Conservation (phyloP, 495 filamentous ascomycete genomes). For the Penicillium subrubescens region DNA sequence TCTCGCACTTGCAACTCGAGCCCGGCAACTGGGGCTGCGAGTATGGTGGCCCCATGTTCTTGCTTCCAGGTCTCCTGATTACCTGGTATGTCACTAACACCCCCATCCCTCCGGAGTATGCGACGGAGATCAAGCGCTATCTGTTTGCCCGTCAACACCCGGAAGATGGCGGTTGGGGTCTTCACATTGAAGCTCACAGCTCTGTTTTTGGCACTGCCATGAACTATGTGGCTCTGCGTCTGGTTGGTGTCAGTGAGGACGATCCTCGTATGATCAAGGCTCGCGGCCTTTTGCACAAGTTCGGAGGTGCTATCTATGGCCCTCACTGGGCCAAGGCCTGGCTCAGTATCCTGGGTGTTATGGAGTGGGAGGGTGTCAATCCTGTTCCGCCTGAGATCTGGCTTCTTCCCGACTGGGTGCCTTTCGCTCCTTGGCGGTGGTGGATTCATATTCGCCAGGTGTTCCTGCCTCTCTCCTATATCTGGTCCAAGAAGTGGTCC, state of each 20-base stretch:
- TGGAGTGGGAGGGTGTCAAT: constrained; percentile 90
- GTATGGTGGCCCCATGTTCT: constrained; percentile 89
- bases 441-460: constrained; percentile 98
- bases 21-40: constrained; percentile 96
- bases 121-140: constrained; percentile 91
- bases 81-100: constrained; percentile 92
- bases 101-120: constrained; percentile 76
- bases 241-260: constrained; percentile 88
- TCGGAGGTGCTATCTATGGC: constrained; percentile 81
- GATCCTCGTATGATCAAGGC: constrained; percentile 87
- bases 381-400: constrained; percentile 92
- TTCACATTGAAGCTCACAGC: constrained; percentile 95
- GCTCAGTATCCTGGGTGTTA: constrained; percentile 80
- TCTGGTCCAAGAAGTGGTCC: constrained; percentile 78
- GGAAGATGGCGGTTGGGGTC: constrained; percentile 92
- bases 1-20: constrained; percentile 83
- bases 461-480: constrained; percentile 86
- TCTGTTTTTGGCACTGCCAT: constrained; percentile 86
- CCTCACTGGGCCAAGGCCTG: constrained; percentile 98
- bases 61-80: constrained; percentile 82
- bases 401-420: constrained; percentile 93
- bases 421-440: constrained; percentile 94
- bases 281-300: constrained; percentile 74
- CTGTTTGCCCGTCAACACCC: constrained; percentile 85
- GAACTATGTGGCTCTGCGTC: constrained; percentile 83